Conservation (phyloP, 2,329 filamentous ascomycete species). For the Didymella pinodella region DNA sequence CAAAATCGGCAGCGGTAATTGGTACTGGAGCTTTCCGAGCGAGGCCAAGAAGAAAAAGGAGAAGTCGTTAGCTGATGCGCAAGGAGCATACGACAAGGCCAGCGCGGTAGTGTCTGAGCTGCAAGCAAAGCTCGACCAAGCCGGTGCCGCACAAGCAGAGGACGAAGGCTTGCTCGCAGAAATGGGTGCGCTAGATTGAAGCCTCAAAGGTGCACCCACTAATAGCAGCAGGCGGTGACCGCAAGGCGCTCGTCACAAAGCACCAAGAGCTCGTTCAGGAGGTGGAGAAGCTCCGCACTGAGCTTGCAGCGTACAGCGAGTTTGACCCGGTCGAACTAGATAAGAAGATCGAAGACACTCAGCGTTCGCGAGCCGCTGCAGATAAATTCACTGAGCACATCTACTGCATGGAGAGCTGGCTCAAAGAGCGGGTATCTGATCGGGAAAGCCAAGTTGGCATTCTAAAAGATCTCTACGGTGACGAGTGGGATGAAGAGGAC, state of each 20-base stretch:
- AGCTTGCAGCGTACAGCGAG: conserved; percentile 56
- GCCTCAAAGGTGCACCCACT: not conserved
- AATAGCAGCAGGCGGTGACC: conserved; percentile 34
- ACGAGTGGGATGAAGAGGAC: conserved; percentile 63
- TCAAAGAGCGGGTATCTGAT: conserved; percentile 51
- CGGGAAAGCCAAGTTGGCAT: conserved; percentile 55
- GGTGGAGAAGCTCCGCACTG: conserved; percentile 49
- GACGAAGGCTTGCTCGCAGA: conserved; percentile 50
- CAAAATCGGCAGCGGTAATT: conserved; percentile 75
- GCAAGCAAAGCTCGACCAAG: conserved; percentile 51
- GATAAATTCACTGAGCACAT: conserved; percentile 57
- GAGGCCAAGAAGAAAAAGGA: conserved; percentile 63
- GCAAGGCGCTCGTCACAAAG: conserved; percentile 50
- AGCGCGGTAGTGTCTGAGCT: conserved; percentile 48
- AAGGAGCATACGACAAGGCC: conserved; percentile 51
- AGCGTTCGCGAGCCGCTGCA: conserved; percentile 38
- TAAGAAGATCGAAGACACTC: conserved; percentile 48
- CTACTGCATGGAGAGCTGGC: conserved; percentile 56
- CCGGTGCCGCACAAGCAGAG: conserved; percentile 49
- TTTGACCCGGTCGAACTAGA: conserved; percentile 57
- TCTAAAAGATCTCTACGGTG: conserved; percentile 59
- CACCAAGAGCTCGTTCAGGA: conserved; percentile 49
- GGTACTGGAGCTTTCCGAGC: conserved; percentile 73
- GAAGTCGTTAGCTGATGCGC: conserved; percentile 47
- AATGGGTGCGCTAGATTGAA: conserved; percentile 30